phyloP scores from a whole-genome alignment of 1,139 yeast genomes.

The Blastobotrys petasosporus region DNA sequence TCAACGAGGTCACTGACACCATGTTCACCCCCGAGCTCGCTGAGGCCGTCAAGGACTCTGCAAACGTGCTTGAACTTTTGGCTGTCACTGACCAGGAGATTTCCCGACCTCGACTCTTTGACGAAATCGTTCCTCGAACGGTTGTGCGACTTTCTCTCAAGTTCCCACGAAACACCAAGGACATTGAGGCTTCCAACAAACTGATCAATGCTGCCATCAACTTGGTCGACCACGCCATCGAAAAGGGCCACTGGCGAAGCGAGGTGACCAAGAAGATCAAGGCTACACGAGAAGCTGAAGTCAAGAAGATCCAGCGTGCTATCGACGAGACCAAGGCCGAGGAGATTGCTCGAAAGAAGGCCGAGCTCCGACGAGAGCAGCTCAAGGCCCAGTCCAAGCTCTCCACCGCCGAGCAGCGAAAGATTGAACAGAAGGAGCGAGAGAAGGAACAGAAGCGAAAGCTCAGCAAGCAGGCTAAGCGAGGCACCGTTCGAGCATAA shows the following conservation, averaged over 20 bases:
- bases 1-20: constrained; percentile 68
- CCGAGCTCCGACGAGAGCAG: constrained; percentile 60
- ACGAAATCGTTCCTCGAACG: constrained; percentile 51
- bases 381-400: constrained; percentile 49
- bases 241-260: constrained; percentile 41
- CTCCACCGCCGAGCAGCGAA: constrained; percentile 57
- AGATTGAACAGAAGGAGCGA: constrained; percentile 64
- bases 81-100: constrained; percentile 79
- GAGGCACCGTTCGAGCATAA: constrained; percentile 5
- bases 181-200: constrained; percentile 43
- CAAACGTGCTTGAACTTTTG: constrained; percentile 49
- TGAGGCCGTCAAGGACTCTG: constrained; percentile 37
- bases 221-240: constrained; percentile 48
- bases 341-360: constrained; percentile 59
- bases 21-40: constrained; percentile 49
- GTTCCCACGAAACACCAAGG: constrained; percentile 42
- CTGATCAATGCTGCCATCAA: constrained; percentile 49
- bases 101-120: constrained; percentile 52
- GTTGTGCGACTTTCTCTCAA: constrained; percentile 49
- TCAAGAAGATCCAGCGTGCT: constrained; percentile 51
- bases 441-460: constrained; percentile 51
- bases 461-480: constrained; percentile 39
- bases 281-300: constrained; percentile 67
- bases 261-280: constrained; percentile 73
- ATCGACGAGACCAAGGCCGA: constrained; percentile 61